phyloP scores from a whole-genome alignment of 257 asterid genomes.

The Solanum lignicaule region DNA sequence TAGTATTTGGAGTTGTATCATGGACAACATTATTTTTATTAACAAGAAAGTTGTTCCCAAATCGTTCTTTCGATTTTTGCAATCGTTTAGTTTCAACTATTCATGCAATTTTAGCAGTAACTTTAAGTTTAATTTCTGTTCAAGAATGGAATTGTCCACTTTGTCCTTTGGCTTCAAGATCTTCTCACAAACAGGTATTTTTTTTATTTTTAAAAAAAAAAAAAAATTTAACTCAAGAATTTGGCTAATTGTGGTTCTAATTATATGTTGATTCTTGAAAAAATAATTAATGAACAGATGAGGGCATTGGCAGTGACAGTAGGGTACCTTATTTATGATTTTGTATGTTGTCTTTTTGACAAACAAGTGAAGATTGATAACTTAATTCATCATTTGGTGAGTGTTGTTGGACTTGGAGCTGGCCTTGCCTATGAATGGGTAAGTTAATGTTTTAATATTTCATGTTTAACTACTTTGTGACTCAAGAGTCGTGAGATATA shows the following conservation, averaged over 20 bases:
- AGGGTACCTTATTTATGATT: constrained; percentile 57
- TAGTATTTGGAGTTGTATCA: constrained; percentile 34
- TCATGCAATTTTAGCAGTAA: constrained; percentile 54
- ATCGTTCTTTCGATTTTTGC: constrained; percentile 70
- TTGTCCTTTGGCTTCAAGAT: constrained; percentile 56
- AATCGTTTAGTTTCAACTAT: constrained; percentile 59
- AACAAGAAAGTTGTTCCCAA: constrained; percentile 22
- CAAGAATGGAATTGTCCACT: constrained; percentile 74
- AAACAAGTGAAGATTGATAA: constrained; percentile 46
- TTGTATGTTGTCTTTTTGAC: constrained; percentile 57
- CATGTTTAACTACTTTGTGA: neutral
- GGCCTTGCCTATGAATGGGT: constrained; percentile 76
- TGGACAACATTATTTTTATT: constrained; percentile 58
- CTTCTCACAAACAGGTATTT: constrained; percentile 62
- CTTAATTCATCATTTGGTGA: constrained; percentile 65
- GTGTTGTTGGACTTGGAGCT: constrained; percentile 57
- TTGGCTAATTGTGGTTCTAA: neutral
- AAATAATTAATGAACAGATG: constrained; percentile 38
- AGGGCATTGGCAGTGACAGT: constrained; percentile 35
- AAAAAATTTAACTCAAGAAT: neutral
- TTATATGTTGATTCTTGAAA: neutral
- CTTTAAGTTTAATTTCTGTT: constrained; percentile 50
- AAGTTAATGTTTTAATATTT: neutral
- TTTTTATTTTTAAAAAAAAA: neutral
- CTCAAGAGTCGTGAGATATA: too few species aligned